Evolutionary conservation across 1,284 basidiomycete genomes (phyloP), one percentile per base, ranked within the genome.

Genomic region (Ceratobasidium sp.): DNA sequence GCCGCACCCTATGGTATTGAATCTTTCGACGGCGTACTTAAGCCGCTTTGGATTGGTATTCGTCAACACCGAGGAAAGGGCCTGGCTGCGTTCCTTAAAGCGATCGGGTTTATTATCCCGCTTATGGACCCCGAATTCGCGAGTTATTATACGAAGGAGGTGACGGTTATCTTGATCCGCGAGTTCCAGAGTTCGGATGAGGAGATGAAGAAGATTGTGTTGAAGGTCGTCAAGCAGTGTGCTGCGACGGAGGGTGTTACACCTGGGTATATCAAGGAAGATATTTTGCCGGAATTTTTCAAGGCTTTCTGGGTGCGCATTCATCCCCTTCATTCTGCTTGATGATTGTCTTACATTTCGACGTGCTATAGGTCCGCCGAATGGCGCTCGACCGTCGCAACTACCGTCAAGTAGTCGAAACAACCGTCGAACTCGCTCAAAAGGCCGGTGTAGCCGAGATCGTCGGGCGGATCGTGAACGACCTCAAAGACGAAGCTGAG

Each of bases 181-280:
- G 98, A 99, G 84, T 99, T 99, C 85, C 96, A 98, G 82, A 98
- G 95, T 6, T 98, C 97, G 9, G 98, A 99, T 81, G 98, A 99
- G 82, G 98, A 99, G 85, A 99, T 99, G 98, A 98, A 98, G 86
- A 98, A 98, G 86, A 99, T 99, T 77, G 97, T 99, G 2, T 84
- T 99, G 64, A 98, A 99, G 82, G 98, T 99, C 70, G 96, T 99
- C 79, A 98, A 98, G 83, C 97, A 99, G 81, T 99, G 98, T 80
- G 95, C 98, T 46, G 94, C 94, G 7, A 99, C 98, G 0, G 98
- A 99, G 79, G 96, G 96, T 84, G 96, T 98, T 47, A 95, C 94
- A 0, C 89, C 95, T 2, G 87, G 89, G 38, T 98, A 98, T 80
- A 96, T 98, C 80, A 96, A 95, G 78, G 91, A 98, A 78, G 97